A percentile compares a stretch with the other conserved stretches of the same genome.
Conservation (phyloP, 768 basidiomycete species). For the Xerocomellus dryophilus region DNA sequence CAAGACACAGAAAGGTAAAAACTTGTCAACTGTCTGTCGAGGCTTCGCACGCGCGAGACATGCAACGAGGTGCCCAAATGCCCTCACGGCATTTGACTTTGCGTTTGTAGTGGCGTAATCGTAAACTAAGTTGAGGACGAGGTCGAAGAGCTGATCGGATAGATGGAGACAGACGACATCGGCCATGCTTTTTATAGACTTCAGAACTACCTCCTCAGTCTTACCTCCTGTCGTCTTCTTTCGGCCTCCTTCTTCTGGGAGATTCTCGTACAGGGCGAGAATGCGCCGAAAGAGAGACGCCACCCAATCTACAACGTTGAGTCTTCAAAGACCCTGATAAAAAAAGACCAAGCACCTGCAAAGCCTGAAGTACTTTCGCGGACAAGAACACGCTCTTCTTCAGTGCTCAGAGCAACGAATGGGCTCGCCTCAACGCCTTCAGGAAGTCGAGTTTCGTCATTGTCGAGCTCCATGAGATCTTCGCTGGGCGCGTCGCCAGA, state of each 20-base stretch:
- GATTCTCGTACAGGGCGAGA: slow-evolving; percentile 81
- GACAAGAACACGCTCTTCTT: slow-evolving; percentile 70
- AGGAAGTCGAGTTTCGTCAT: slow-evolving; percentile 46
- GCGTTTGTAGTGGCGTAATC: slow-evolving; percentile 89
- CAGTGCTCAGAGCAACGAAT: slow-evolving; percentile 42
- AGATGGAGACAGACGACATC: slow-evolving; percentile 77
- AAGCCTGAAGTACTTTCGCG: slow-evolving; percentile 78
- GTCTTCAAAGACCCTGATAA: background rate
- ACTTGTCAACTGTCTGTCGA: slow-evolving; percentile 70
- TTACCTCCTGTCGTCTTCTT: slow-evolving; percentile 84
- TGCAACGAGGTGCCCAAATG: slow-evolving; percentile 84
- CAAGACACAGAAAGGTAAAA: slow-evolving; percentile 70
- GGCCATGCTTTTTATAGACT: slow-evolving; percentile 74
- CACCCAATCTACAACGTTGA: slow-evolving; percentile 63
- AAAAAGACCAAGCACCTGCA: slow-evolving; percentile 49
- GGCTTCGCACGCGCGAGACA: slow-evolving; percentile 80
- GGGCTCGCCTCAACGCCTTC: slow-evolving; percentile 43
- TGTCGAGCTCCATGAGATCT: slow-evolving; percentile 53
- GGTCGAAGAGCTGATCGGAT: slow-evolving; percentile 67
- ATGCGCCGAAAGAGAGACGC: slow-evolving; percentile 73
- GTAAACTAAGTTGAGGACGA: slow-evolving; percentile 78
- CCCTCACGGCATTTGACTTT: slow-evolving; percentile 86
- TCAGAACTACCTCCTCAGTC: slow-evolving; percentile 68
- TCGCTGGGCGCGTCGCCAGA: slow-evolving; percentile 53
- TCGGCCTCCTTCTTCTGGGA: slow-evolving; percentile 93